These are phyloP conservation scores for Penicillium aurantiogriseum DNA, from an alignment of 2,329 filamentous ascomycete species.

Conservation along the genomic window DNA sequence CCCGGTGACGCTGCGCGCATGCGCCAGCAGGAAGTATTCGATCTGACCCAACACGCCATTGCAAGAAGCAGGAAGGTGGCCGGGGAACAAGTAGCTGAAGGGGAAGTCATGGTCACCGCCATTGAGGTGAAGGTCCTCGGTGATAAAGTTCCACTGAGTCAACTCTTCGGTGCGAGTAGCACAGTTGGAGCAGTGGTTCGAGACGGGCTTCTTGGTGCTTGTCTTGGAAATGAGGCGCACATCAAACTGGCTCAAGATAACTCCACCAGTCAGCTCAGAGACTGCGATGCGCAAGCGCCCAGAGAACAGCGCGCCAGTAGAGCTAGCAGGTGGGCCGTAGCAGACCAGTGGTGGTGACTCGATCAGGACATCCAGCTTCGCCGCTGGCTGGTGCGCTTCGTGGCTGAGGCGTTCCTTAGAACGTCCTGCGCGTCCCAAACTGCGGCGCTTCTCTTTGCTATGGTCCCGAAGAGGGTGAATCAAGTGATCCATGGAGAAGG, in stretches of 20 bases:
- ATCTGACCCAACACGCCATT: slow-evolving; percentile 71
- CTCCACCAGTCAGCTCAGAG: slow-evolving; percentile 59
- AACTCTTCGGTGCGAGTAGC: slow-evolving; percentile 68
- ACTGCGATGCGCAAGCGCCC: slow-evolving; percentile 76
- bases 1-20: slow-evolving; percentile 59
- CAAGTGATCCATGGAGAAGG: slow-evolving; percentile 45
- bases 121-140: slow-evolving; percentile 46
- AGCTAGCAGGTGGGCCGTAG: slow-evolving; percentile 71
- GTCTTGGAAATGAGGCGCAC: slow-evolving; percentile 70
- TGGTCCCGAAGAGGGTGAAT: slow-evolving; percentile 45
- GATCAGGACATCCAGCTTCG: slow-evolving; percentile 62
- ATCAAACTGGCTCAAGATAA: slow-evolving; percentile 67
- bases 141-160: slow-evolving; percentile 75
- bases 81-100: slow-evolving; percentile 82
- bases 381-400: slow-evolving; percentile 40
- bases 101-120: slow-evolving; percentile 73
- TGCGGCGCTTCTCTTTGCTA: slow-evolving; percentile 44
- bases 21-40: slow-evolving; percentile 74
- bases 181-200: slow-evolving; percentile 75
- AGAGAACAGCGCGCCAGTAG: slow-evolving; percentile 80
- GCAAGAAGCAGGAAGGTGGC: slow-evolving; percentile 80
- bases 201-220: slow-evolving; percentile 78
- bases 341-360: slow-evolving; percentile 87
- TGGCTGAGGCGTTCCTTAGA: slow-evolving; percentile 39
- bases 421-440: slow-evolving; percentile 34